phyloP scores from a whole-genome alignment of 352 stramenopile genomes.

The Pilasporangium apinafurcum region DNA sequence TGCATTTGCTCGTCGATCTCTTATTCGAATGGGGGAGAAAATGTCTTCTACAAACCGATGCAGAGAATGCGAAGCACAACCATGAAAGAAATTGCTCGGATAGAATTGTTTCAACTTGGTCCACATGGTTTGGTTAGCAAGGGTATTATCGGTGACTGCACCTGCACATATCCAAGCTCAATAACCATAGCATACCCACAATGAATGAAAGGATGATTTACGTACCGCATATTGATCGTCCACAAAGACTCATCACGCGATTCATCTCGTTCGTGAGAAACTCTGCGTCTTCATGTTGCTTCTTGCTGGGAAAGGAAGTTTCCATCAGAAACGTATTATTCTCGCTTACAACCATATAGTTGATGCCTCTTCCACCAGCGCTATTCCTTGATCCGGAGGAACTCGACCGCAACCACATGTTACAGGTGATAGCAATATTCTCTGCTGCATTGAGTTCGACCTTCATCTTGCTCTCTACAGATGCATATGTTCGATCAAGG shows the following conservation, averaged over 20 bases:
- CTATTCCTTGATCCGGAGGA: too few relatives aligned
- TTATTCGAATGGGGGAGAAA: constrained; percentile 2
- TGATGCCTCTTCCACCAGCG: neutral
- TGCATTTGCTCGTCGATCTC: neutral
- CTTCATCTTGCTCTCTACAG: neutral
- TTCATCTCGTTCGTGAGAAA: constrained; percentile 6
- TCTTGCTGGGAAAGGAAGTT: neutral
- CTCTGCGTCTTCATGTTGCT: constrained; percentile 1
- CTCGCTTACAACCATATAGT: constrained; percentile 6
- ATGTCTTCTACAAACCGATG: constrained; percentile 15
- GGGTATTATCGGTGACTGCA: constrained; percentile 17
- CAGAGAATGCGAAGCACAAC: constrained; percentile 17
- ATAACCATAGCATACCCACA: neutral
- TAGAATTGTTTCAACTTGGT: constrained; percentile 11
- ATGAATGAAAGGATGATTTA: neutral
- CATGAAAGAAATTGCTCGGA: constrained; percentile 17
- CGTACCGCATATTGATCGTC: constrained; percentile 4
- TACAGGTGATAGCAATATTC: constrained; percentile 3
- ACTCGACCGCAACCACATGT: constrained; percentile 4
- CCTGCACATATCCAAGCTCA: neutral
- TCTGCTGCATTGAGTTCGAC: neutral
- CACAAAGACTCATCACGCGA: constrained; percentile 2
- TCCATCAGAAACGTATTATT: constrained; percentile 5
- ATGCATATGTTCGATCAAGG: constrained; percentile 11
- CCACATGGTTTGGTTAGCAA: constrained; percentile 11